Conservation (phyloP, 2,329 filamentous ascomycete species). For the Trichoderma afroharzianum region DNA sequence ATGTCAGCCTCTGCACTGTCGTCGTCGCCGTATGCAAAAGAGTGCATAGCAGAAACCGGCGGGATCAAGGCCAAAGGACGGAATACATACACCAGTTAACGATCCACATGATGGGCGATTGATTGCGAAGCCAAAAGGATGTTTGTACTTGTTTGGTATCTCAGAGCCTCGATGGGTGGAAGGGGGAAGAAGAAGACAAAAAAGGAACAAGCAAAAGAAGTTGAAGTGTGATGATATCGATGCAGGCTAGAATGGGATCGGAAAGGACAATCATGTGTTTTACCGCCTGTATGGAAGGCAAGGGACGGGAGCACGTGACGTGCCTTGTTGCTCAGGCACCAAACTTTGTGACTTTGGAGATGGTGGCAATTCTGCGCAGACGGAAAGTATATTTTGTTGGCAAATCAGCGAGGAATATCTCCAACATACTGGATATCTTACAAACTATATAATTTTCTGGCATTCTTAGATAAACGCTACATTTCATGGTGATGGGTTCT, state of each 20-base stretch:
- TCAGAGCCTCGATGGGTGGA: not conserved
- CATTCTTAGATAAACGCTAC: not conserved
- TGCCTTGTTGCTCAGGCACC: conserved; percentile 15
- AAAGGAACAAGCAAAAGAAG: not conserved
- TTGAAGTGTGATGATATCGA: conserved; percentile 19
- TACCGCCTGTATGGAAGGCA: conserved; percentile 8
- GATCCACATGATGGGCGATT: conserved; percentile 71
- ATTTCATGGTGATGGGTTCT: not conserved
- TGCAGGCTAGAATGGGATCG: conserved; percentile 12
- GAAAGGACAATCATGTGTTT: conserved; percentile 18
- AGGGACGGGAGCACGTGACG: conserved; percentile 14
- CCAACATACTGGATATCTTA: not conserved
- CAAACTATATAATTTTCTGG: not conserved
- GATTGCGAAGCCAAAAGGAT: not conserved
- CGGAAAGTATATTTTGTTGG: not conserved
- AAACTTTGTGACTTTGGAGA: not conserved
- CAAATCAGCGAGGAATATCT: not conserved
- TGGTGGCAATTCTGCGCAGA: not conserved
- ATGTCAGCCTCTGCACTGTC: not conserved
- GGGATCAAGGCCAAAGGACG: not conserved
- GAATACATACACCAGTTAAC: conserved; percentile 82
- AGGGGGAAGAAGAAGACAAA: not conserved
- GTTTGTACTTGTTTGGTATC: not conserved
- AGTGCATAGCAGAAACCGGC: not conserved
- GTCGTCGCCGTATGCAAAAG: not conserved